Conservation (phyloP, 2,329 filamentous ascomycete genomes). For the Arachnopeziza araneosa region DNA sequence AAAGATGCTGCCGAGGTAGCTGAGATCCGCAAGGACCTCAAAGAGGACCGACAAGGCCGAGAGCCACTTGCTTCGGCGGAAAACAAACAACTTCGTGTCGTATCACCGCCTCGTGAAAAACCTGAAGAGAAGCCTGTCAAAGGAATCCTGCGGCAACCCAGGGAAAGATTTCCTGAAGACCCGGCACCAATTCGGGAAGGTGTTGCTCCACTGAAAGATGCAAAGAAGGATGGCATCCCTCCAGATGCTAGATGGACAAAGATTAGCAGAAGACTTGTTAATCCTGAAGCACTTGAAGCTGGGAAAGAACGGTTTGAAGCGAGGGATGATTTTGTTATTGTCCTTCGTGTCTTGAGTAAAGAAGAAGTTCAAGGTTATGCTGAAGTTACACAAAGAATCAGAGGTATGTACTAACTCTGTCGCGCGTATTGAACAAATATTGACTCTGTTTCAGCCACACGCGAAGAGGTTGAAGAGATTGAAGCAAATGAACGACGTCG, state of each 20-base stretch:
- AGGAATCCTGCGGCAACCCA: conserved; percentile 81
- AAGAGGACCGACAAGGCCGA: conserved; percentile 14
- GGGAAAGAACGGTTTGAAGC: conserved; percentile 91
- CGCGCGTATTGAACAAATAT: background rate
- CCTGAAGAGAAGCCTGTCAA: conserved; percentile 65
- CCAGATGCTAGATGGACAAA: conserved; percentile 86
- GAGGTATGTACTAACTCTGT: conserved; percentile 47
- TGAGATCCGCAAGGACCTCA: conserved; percentile 22
- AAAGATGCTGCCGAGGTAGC: conserved; percentile 22
- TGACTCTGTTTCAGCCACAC: conserved; percentile 14
- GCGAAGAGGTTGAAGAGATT: conserved; percentile 27
- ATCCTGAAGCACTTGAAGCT: conserved; percentile 77
- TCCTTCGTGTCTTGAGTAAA: conserved; percentile 77
- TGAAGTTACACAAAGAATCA: conserved; percentile 71
- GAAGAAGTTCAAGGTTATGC: conserved; percentile 89
- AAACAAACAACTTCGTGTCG: conserved; percentile 45
- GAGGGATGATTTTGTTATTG: conserved; percentile 89
- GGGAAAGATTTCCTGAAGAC: conserved; percentile 79
- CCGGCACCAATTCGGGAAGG: conserved; percentile 79
- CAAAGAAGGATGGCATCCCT: conserved; percentile 70
- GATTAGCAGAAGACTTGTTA: conserved; percentile 82
- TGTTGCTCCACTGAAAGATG: conserved; percentile 88
- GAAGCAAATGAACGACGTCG: conserved; percentile 25
- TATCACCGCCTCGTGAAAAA: conserved; percentile 63
- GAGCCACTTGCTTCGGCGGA: conserved; percentile 19